phyloP scores from a whole-genome alignment of 768 basidiomycete genomes.

The Cyclocybe cylindracea region DNA sequence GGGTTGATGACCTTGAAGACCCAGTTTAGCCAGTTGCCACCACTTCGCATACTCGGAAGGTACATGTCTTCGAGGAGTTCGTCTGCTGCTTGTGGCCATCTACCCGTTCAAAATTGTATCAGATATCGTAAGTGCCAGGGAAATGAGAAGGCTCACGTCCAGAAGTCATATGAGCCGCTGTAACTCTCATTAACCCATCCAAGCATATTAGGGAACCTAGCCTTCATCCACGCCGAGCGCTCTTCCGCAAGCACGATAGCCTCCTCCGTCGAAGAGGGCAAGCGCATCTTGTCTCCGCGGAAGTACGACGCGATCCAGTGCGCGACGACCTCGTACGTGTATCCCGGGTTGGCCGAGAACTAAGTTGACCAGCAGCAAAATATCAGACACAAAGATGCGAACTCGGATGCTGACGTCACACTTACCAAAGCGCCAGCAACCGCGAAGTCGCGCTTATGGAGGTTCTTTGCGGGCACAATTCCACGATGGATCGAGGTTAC shows the following conservation, averaged over 20 bases:
- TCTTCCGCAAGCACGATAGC: slow-evolving; percentile 42
- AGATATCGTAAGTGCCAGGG: no score
- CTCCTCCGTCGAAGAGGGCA: slow-evolving; percentile 45
- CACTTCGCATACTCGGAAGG: slow-evolving; percentile 47
- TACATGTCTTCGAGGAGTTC: slow-evolving; percentile 60
- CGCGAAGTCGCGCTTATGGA: slow-evolving; percentile 55
- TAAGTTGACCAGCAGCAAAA: slow-evolving; percentile 15
- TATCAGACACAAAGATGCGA: no score
- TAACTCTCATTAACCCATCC: slow-evolving; percentile 51
- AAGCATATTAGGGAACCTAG: slow-evolving; percentile 49
- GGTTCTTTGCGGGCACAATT: slow-evolving; percentile 58
- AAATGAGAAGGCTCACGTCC: slow-evolving; percentile 38
- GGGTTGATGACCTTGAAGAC: slow-evolving; percentile 51
- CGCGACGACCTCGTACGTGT: slow-evolving; percentile 49
- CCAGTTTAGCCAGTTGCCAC: slow-evolving; percentile 69
- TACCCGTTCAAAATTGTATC: slow-evolving; percentile 14
- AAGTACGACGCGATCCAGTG: slow-evolving; percentile 70
- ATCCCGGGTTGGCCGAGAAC: slow-evolving; percentile 56
- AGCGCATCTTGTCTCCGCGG: slow-evolving; percentile 45
- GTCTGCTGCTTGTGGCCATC: slow-evolving; percentile 62
- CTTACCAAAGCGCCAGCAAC: slow-evolving; percentile 61
- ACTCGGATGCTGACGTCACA: not conserved
- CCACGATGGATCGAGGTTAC: slow-evolving; percentile 56
- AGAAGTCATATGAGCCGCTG: slow-evolving; percentile 45
- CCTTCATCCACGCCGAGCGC: slow-evolving; percentile 50